Percentiles rank a stretch among this genome's conserved stretches.
These are phyloP conservation scores for Ceratobasidium sp. DNA, from an alignment of 1,284 basidiomycete species.

Conservation along the genomic window DNA sequence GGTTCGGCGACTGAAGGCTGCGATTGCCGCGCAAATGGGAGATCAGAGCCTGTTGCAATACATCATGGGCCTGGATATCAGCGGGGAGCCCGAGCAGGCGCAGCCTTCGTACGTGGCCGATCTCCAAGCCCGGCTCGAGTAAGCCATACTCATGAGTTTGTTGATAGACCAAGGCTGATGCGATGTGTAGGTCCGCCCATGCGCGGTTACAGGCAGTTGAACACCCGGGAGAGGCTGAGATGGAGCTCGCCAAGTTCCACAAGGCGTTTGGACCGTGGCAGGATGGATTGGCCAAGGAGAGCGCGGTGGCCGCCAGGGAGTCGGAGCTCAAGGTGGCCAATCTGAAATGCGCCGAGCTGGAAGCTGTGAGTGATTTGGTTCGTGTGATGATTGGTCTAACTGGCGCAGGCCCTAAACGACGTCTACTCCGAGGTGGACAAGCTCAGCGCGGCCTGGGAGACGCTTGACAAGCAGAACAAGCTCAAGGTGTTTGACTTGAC, in stretches of 20 bases:
- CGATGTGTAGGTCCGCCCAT: slow-evolving; percentile 34
- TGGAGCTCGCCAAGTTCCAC: slow-evolving; percentile 29
- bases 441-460: slow-evolving; percentile 86
- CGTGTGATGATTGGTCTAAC: neutral
- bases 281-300: slow-evolving; percentile 4
- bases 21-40: slow-evolving; percentile 75
- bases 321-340: slow-evolving; percentile 41
- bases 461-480: slow-evolving; percentile 81
- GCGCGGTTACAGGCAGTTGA: slow-evolving; percentile 19
- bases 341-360: slow-evolving; percentile 52
- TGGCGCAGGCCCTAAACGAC: slow-evolving; percentile 68
- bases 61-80: slow-evolving; percentile 18
- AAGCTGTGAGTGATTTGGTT: slow-evolving; percentile 48
- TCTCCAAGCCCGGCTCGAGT: slow-evolving; percentile 37
- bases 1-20: slow-evolving; percentile 74
- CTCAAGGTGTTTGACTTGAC: slow-evolving; percentile 85
- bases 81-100: slow-evolving; percentile 20
- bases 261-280: slow-evolving; percentile 28
- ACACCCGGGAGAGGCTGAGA: neutral
- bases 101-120: slow-evolving; percentile 38
- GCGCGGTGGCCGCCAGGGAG: slow-evolving; percentile 39
- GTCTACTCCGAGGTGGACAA: slow-evolving; percentile 87
- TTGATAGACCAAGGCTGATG: slow-evolving; percentile 35
- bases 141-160: slow-evolving; percentile 32
- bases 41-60: slow-evolving; percentile 64